Conservation (phyloP, 345 rosid species). For the Isatis tinctoria region DNA sequence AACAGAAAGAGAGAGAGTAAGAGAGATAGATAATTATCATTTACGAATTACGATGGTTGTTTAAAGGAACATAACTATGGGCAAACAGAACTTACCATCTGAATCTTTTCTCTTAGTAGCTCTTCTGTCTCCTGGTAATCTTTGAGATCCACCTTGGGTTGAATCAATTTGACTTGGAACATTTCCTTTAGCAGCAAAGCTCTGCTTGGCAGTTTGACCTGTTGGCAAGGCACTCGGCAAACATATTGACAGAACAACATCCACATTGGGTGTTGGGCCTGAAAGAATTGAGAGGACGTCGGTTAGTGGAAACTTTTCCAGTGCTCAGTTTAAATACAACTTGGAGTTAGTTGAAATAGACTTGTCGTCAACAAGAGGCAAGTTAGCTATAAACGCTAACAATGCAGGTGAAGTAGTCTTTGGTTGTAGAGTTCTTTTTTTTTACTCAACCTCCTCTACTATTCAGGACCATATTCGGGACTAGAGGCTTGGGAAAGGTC, state of each 20-base stretch:
- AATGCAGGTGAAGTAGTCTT: conserved; percentile 82
- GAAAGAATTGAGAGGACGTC: conserved; percentile 11
- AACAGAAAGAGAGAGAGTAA: too few species aligned
- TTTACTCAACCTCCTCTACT: too few species aligned
- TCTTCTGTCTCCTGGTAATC: conserved; percentile 53
- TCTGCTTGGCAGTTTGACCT: conserved; percentile 42
- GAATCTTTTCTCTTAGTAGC: conserved; percentile 61
- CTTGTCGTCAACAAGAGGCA: conserved; percentile 74
- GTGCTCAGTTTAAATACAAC: neutral
- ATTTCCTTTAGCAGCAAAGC: conserved; percentile 40
- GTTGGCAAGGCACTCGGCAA: conserved; percentile 67
- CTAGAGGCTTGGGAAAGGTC: too few species aligned
- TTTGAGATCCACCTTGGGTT: conserved; percentile 61
- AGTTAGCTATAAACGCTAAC: conserved; percentile 61
- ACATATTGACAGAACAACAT: conserved; percentile 79
- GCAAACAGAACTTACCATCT: conserved; percentile 39
- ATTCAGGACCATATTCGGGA: too few species aligned
- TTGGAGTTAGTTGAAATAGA: conserved; percentile 14
- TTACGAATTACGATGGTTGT: neutral
- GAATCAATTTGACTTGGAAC: conserved; percentile 63
- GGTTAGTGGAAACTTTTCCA: neutral
- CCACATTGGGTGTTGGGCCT: conserved; percentile 84
- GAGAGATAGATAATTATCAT: neutral
- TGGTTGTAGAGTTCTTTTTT: too few species aligned
- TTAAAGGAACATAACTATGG: neutral